These are phyloP conservation scores for Cucurbita ficifolia DNA, from an alignment of 306 rosid species.

Conservation along the genomic window DNA sequence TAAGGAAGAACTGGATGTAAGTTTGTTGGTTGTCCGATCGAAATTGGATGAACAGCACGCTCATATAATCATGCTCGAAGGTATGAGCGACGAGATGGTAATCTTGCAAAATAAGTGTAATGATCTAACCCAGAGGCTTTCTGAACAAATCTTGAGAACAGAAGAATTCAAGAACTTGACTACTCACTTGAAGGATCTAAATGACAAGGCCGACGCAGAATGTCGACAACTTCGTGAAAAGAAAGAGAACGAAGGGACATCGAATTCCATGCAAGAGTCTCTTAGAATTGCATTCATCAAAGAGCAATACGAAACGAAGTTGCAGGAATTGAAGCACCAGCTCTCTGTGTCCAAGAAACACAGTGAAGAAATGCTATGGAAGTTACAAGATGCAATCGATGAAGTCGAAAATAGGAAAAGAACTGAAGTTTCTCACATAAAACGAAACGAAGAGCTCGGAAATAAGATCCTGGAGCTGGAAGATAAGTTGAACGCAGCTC, in stretches of 20 bases:
- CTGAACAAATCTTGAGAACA: conserved; percentile 77
- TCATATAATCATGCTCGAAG: conserved; percentile 38
- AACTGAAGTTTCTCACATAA: conserved; percentile 56
- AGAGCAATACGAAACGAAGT: conserved; percentile 88
- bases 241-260: conserved; percentile 65
- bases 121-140: conserved; percentile 54
- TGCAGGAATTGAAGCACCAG: conserved; percentile 81
- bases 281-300: conserved; percentile 91
- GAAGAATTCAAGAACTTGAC: conserved; percentile 91
- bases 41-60: conserved; percentile 52
- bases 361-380: conserved; percentile 82
- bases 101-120: conserved; percentile 41
- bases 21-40: conserved; percentile 42
- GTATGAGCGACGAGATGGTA: conserved; percentile 34
- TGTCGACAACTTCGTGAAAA: conserved; percentile 44
- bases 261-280: conserved; percentile 64
- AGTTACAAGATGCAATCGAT: conserved; percentile 71
- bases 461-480: conserved; percentile 74
- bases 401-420: conserved; percentile 65
- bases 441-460: conserved; percentile 72
- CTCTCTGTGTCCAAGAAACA: conserved; percentile 76
- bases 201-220: conserved; percentile 78
- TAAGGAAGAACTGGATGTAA: conserved; percentile 67
- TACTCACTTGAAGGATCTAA: conserved; percentile 84
- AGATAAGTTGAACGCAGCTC: conserved; percentile 52